Evolutionary conservation across 257 asterid species (phyloP).

Genomic region (Gentiana macrophylla): DNA sequence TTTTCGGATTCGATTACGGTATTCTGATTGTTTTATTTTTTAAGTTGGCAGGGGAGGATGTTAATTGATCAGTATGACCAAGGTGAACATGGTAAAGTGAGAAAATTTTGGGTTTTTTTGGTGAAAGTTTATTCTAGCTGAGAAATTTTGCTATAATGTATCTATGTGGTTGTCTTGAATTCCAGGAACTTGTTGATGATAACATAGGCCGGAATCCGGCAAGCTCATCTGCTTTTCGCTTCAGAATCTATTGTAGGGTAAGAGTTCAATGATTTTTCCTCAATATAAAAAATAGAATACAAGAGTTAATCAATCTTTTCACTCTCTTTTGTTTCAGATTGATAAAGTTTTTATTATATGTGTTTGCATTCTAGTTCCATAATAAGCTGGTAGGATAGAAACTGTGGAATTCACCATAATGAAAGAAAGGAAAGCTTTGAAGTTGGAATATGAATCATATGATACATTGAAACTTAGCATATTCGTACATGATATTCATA

Average conservation of each 20-base stretch:
- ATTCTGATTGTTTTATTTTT: too few species aligned
- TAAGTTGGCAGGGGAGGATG: not conserved
- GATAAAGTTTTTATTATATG: too few species aligned
- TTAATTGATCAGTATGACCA: not conserved
- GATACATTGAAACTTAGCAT: too few species aligned
- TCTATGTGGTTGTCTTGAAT: not conserved
- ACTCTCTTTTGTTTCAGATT: too few species aligned
- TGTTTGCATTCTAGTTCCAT: too few species aligned
- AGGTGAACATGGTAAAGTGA: conserved; percentile 8
- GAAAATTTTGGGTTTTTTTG: not conserved
- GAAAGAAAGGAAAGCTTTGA: too few species aligned
- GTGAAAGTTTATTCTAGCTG: not conserved
- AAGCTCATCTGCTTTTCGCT: conserved; percentile 45
- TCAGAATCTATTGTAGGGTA: conserved; percentile 65
- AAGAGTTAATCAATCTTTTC: too few species aligned
- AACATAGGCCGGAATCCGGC: conserved; percentile 22
- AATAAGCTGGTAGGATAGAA: too few species aligned
- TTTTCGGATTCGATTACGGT: not conserved
- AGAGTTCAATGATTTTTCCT: not conserved
- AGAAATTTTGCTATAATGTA: not conserved
- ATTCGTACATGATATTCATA: too few species aligned
- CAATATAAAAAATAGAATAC: too few species aligned
- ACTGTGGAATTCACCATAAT: too few species aligned
- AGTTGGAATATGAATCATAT: too few species aligned
- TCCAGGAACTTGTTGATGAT: conserved; percentile 28